Percentiles rank a stretch among this genome's conserved stretches.
Conservation (phyloP, 108 stramenopile species). For the Nitzschia sp. region DNA sequence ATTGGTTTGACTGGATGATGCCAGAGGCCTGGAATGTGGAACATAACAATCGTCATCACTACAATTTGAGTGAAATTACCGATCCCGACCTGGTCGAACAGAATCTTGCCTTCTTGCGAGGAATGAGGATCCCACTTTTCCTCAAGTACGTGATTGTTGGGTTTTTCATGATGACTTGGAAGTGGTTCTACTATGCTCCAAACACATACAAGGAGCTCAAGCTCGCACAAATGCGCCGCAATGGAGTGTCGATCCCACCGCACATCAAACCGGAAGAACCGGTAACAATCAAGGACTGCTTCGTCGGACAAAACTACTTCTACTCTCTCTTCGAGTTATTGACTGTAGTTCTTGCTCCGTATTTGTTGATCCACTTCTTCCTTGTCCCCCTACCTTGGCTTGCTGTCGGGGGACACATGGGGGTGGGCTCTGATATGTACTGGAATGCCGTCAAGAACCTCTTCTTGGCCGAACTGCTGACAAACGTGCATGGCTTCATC, state of each 20-base stretch:
- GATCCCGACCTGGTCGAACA: slow-evolving; percentile 76
- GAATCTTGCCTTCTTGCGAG: slow-evolving; percentile 51
- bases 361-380: slow-evolving; percentile 59
- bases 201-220: slow-evolving; percentile 77
- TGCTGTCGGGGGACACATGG: slow-evolving; percentile 32
- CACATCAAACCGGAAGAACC: slow-evolving; percentile 37
- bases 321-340: slow-evolving; percentile 47
- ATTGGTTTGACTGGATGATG: slow-evolving; percentile 87
- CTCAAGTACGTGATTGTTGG: slow-evolving; percentile 50
- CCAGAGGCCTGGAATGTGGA: slow-evolving; percentile 85
- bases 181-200: slow-evolving; percentile 73
- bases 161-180: slow-evolving; percentile 58
- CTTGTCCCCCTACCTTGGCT: slow-evolving; percentile 55
- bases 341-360: slow-evolving; percentile 52
- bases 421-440: slow-evolving; percentile 32
- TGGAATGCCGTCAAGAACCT: slow-evolving; percentile 61
- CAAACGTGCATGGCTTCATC: slow-evolving; percentile 69
- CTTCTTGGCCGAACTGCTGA: slow-evolving; percentile 64
- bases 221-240: slow-evolving; percentile 37
- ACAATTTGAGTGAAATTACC: slow-evolving; percentile 56
- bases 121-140: slow-evolving; percentile 31
- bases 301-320: slow-evolving; percentile 32
- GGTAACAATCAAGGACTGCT: slow-evolving; percentile 39
- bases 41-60: slow-evolving; percentile 72
- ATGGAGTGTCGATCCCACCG: slow-evolving; percentile 41